phyloP scores from a whole-genome alignment of 805 yeast genomes.

The Pichia cephalocereana region DNA sequence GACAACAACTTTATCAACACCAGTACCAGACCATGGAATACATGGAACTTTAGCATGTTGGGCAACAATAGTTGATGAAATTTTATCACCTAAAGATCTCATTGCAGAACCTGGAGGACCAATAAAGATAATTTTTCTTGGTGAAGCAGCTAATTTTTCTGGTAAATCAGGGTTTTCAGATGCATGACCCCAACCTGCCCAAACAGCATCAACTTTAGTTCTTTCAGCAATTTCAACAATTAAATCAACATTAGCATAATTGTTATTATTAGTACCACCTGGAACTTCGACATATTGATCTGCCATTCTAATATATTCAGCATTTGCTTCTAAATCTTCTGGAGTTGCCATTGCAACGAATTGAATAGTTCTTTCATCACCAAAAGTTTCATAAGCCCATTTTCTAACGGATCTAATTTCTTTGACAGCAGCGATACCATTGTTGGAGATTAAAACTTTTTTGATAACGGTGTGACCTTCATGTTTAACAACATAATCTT shows the following conservation, averaged over 20 bases:
- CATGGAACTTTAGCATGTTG: constrained; percentile 98
- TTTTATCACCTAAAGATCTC: constrained; percentile 99
- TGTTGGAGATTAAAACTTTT: constrained; percentile 87
- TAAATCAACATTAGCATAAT: constrained; percentile 95
- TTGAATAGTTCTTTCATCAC: constrained; percentile 85
- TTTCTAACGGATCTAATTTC: constrained; percentile 95
- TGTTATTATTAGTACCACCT: constrained; percentile 98
- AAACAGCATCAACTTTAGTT: constrained; percentile 93
- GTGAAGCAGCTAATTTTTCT: constrained; percentile 87
- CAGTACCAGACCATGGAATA: constrained; percentile 99
- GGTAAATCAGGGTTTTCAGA: constrained; percentile 97
- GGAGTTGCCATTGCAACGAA: constrained; percentile 99
- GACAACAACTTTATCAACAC: constrained; percentile 71
- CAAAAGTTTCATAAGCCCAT: constrained; percentile 99
- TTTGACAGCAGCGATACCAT: constrained; percentile 99
- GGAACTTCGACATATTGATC: constrained; percentile 98
- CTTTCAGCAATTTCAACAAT: constrained; percentile 97
- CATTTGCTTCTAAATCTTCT: constrained; percentile 94
- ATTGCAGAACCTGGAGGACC: constrained; percentile 99
- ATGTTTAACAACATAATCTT: constrained; percentile 74
- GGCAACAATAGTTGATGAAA: constrained; percentile 95
- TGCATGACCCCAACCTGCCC: constrained; percentile 99
- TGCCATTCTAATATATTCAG: constrained; percentile 98
- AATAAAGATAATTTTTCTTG: constrained; percentile 81
- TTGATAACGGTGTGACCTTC: constrained; percentile 95